Evolutionary conservation across 352 stramenopile species (phyloP), one percentile per base, ranked within the genome.

Genomic region (Plasmopara viticola): DNA sequence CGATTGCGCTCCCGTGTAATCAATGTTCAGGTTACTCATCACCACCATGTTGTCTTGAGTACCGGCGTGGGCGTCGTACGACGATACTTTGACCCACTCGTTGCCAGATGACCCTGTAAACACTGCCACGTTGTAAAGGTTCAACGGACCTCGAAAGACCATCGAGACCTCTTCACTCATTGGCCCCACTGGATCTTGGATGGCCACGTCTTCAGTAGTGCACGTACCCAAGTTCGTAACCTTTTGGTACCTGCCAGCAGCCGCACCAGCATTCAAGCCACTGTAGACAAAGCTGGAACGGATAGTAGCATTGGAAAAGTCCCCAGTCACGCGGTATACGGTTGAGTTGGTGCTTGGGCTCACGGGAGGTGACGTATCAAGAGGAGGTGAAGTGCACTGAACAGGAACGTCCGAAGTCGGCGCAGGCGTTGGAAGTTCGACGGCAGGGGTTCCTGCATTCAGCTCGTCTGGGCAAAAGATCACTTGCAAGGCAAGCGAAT

Each of bases 11-110:
- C 65, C 66, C 6, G 41, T 69, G 58, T 85, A 83, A 58, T 80
- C 73, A 29, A 81, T 68, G 59, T 81, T 85, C 9, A 66, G 12
- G 53, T 85, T 85, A 59, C 75, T 83, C 66, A 85, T 78, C 47
- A 85, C 83, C 2, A 82, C 53, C 53, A 85, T 59, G 58, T 85
- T 85, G 34, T 70, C 49, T 25, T 63, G 58, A 4, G 56, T 68
- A 20, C 53, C 56, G 43, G 42, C 50, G n/a, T 52, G 52, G 9
- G 53, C 53, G 37, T 53, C 51, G 49, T 79, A 85, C 6, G 68
- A 70, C 43, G 74, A 85, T 13, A 78, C 55, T 43, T 72, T 74
- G 48, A 17, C 53, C 74, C 71, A 83, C 44, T 75, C 58, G 9
- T 44, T 52, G 10, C 50, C 53, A 5, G 53, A 62, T 5, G 60